phyloP scores from a whole-genome alignment of 1,139 yeast genomes.

The Pneumocystis carinii region DNA sequence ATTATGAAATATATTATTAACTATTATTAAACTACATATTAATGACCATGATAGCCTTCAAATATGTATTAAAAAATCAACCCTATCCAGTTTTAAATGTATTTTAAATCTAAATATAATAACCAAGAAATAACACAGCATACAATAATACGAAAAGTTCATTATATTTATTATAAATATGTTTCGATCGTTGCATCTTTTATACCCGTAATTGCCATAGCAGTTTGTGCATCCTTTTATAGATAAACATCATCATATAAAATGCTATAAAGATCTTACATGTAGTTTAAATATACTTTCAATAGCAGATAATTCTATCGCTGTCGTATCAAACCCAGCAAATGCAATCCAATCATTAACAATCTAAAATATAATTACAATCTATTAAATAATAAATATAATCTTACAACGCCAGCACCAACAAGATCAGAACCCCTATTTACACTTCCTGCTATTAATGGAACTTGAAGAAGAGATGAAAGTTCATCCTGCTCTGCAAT shows the following conservation, averaged over 20 bases:
- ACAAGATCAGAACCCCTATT: conserved; percentile 53
- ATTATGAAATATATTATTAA: not conserved
- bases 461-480: conserved; percentile 87
- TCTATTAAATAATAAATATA: conserved; percentile 26
- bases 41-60: not conserved
- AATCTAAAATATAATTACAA: conserved; percentile 96
- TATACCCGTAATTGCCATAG: conserved; percentile 63
- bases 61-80: not conserved
- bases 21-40: not conserved
- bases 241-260: conserved; percentile 20
- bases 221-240: conserved; percentile 63
- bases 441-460: conserved; percentile 95
- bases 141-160: not conserved
- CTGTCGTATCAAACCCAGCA: conserved; percentile 92
- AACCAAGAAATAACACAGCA: not conserved
- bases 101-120: not conserved
- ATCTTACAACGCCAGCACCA: not conserved
- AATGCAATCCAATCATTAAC: conserved; percentile 98
- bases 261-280: conserved; percentile 2
- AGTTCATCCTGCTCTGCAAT: conserved; percentile 97
- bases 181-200: conserved; percentile 88
- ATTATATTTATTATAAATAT: conserved; percentile 26
- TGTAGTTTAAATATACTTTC: conserved; percentile 81
- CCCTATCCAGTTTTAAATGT: not conserved
- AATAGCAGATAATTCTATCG: conserved; percentile 91